Percentiles rank a stretch among this genome's conserved stretches.
Conservation (phyloP, 2,329 filamentous ascomycete genomes). For the Alternaria gaisen region DNA sequence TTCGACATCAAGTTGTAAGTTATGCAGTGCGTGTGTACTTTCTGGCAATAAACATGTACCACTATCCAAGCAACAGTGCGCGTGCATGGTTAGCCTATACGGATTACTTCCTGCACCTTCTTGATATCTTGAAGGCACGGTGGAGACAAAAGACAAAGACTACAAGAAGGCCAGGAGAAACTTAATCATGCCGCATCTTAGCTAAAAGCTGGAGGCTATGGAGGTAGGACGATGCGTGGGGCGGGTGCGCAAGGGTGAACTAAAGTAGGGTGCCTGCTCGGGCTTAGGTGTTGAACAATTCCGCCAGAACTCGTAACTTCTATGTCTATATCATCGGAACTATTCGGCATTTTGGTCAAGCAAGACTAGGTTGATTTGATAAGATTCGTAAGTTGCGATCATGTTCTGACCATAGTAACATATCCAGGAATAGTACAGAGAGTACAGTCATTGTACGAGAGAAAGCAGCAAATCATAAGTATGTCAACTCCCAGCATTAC, state of each 20-base stretch:
- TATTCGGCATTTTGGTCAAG: no score
- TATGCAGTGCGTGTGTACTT: neutral
- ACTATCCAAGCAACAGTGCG: neutral
- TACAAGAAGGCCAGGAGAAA: no score
- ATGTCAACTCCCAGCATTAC: neutral
- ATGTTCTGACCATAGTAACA: neutral
- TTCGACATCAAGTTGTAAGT: conserved; percentile 80
- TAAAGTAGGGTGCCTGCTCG: no score
- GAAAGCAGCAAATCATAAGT: neutral
- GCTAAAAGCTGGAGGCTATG: no score
- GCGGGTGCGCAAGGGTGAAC: no score
- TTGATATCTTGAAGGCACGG: neutral
- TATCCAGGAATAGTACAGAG: neutral
- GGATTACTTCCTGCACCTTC: neutral
- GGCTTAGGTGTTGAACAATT: no score
- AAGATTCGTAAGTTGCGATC: neutral
- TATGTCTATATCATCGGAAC: no score
- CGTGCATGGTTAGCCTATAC: neutral
- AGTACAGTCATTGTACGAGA: neutral
- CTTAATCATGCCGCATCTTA: no score
- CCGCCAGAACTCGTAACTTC: no score
- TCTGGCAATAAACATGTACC: neutral
- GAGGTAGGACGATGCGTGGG: no score
- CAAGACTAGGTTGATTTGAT: neutral
- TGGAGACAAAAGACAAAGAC: no score